Base-by-base conservation (phyloP, 768 basidiomycete species). In the Roridomyces roridus region DNA sequence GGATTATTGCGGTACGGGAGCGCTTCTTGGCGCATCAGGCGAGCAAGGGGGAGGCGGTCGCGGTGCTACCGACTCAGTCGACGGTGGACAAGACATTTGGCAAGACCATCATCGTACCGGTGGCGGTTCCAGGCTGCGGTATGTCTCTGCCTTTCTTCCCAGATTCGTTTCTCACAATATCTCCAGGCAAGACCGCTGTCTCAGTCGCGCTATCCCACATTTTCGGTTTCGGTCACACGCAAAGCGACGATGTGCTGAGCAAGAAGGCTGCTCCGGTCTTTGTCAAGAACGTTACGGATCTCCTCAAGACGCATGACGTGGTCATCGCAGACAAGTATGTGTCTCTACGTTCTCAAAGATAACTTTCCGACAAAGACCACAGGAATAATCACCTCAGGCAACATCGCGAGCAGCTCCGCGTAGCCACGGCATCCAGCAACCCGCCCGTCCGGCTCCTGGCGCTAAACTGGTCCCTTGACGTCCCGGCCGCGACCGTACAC, bases 101-200 rank as follows among this genome's bases (percentile, higher is more conserved):
- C 24, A 95, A 95, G 77, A 93, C 89, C 0, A 76, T 98, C 60
- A 86, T 99, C 51, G 78, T 96, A 0, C 94, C 97, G 0, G 73
- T 98, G n/a, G 96, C 93, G 6, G 81, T 98, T 35, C 96, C 96
- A 34, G 97, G 97, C 15, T 94, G 91, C 68, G 96, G 96, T 92
- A 59, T 58, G 92, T 77, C 18, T 46, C 31, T 15, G 23, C 28
- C n/a, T 8, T 34, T 8, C 15, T 3, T 9, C 5, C 9, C 21
- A 7, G 39, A 43, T 25, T 17, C 39, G 5, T 2, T 31, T 11
- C 20, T 11, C 9, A 37, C 54, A 31, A 25, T n/a, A 40, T 57
- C 14, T n/a, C 28, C n/a, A 94, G 94, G 95, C 23, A 98, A 98
- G 77, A 98, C 96, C 0, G 74, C 90, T 0, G 80, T 98, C 15